Conservation (phyloP, 2,329 filamentous ascomycete species). For the Penicillium sp. region DNA sequence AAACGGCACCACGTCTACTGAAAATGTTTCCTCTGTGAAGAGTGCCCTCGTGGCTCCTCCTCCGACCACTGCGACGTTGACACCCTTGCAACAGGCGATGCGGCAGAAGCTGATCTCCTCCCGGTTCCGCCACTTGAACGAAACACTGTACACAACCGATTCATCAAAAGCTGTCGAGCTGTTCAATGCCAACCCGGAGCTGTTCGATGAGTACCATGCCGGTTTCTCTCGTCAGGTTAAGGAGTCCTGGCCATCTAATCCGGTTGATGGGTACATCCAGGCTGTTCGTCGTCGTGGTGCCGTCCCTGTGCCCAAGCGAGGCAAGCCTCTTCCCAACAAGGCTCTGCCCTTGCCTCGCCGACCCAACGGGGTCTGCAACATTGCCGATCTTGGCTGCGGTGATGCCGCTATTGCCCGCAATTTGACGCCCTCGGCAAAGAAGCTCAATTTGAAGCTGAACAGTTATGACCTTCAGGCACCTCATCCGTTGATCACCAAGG, state of each 20-base stretch:
- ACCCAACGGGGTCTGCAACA: slow-evolving; percentile 60
- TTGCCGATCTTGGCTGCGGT: slow-evolving; percentile 90
- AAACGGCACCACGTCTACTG: slow-evolving; percentile 10
- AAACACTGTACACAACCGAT: slow-evolving; percentile 89
- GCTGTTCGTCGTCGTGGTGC: slow-evolving; percentile 64
- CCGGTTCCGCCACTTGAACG: slow-evolving; percentile 94
- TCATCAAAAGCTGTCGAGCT: slow-evolving; percentile 76
- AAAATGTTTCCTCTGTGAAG: slow-evolving; percentile 1
- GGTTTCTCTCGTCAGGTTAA: slow-evolving; percentile 94
- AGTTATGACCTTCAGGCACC: slow-evolving; percentile 84
- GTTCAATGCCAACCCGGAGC: slow-evolving; percentile 78
- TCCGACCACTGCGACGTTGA: slow-evolving; percentile 59
- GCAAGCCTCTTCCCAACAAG: slow-evolving; percentile 26
- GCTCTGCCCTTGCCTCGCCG: slow-evolving; percentile 61
- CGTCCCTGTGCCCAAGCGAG: slow-evolving; percentile 40
- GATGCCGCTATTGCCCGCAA: slow-evolving; percentile 74
- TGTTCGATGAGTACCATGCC: slow-evolving; percentile 94
- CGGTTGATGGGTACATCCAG: slow-evolving; percentile 77
- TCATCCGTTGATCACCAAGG: slow-evolving; percentile 69
- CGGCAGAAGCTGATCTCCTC: slow-evolving; percentile 89
- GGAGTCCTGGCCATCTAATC: slow-evolving; percentile 88
- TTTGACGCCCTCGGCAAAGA: slow-evolving; percentile 55
- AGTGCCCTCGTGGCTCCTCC: slow-evolving; percentile 33
- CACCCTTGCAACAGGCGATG: slow-evolving; percentile 90
- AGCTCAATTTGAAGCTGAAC: slow-evolving; percentile 66